Base-by-base conservation (phyloP, 2,329 filamentous ascomycete species). In the Cyphellophora europaea region DNA sequence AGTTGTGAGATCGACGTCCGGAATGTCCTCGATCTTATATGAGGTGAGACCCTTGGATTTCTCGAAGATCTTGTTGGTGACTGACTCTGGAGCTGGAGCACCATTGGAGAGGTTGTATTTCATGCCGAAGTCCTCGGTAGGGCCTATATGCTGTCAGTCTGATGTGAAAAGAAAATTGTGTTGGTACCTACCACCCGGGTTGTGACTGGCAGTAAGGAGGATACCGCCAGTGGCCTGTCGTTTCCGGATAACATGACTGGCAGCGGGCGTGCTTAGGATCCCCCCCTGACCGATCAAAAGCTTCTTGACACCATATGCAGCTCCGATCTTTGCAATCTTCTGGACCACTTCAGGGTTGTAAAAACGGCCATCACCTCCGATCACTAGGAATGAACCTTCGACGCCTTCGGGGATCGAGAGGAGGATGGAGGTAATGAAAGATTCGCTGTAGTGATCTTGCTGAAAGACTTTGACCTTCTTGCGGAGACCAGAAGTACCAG, bases 381-480 rank as follows among this genome's bases (percentile, higher is more conserved):
- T 94, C 61, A 98, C 89, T 48, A 98, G 79, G 67, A 85, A 89
- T 30, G 86, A 75, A 51, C 78, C 88, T 55, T 95, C 68, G 36
- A 72, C 88, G 44, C 91, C 91, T 63, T 98, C 91, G 19, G 91
- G 91, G 53, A 98, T 98, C 34, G 91, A 94, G 43, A 93, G 77
- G 49, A 98, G 76, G 58, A 95, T 94, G 62, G 86, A 89, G 47
- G 89, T 74, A 50, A 98, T 76, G 61, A 98, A 98, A 34, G 89
- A 79, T 67, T 98, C 91, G 63, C 85, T 88, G 74, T 98, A 98
- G 67, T 98, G 76, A 41, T 79, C 72, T 65, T 95, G 72, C 64
- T 98, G 86, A 72, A 98, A 98, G 59, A 94, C 84, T 56, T 85
- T 87, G 67, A 96, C 91, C 77, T 93, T 96, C 69, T 98, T 98